Evolutionary conservation across 805 yeast species (phyloP), one percentile per base, ranked within the genome.

Genomic region (Yamadazyma paraphyllophila): DNA sequence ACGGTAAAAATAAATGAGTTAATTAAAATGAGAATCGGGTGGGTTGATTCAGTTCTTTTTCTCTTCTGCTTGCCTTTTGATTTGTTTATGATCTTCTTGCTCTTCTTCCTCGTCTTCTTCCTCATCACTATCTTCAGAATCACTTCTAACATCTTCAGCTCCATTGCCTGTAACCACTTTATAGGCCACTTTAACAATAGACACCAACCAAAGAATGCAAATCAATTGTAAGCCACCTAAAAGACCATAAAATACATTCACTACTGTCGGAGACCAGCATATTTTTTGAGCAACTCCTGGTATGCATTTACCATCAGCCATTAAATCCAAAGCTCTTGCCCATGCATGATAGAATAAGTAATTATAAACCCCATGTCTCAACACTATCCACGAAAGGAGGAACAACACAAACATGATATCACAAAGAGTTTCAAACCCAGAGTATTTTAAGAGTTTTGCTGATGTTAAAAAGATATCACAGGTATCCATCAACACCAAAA

Each of bases 91-190:
- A 3, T 46, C 52, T 4, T 46, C 53, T 10, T 48, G 51, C 3
- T 36, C 50, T 58, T 49, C 47, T 7, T 46, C 45, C n/a, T 41
- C 52, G 6, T 52, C 56, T n/a, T 46, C 54, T 40, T 67, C 72
- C 4, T 49, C 57, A 30, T 65, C 71, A 9, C 71, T 73, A 42
- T 82, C 88, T 45, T 87, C 95, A 45, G 76, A 83, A 55, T 88
- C 96, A 60, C 92, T 83, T 65, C 97, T 80, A 27, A 85, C 83
- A 62, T 90, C 97, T 55, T 88, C 96, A 1, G 96, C 96, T 30
- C 81, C 80, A 16, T 66, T 72, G 4, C 96, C 97, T 7, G 76
- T 70, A 20, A 88, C 50, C 17, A 89, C 92, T 60, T 77, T 82
- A 45, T 74, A 61, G 9, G 87, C 88, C 20, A 89, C 95, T 54